Conservation (phyloP, 192 early-diverging fungal species). For the Cladochytrium replicatum region DNA sequence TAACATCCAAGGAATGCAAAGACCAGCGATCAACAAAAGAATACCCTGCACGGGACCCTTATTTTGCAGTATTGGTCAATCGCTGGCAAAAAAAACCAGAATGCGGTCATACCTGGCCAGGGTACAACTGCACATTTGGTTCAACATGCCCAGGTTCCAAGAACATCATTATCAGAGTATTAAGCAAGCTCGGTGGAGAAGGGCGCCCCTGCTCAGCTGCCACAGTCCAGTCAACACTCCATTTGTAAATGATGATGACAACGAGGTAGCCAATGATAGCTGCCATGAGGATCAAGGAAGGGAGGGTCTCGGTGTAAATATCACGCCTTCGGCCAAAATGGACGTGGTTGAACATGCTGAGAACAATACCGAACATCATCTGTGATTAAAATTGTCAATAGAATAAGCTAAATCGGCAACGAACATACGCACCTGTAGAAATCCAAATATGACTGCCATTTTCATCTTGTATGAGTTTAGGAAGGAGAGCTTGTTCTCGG, state of each 20-base stretch:
- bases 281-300: slow-evolving; percentile 88
- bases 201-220: slow-evolving; percentile 54
- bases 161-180: slow-evolving; percentile 99
- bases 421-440: slow-evolving; percentile 60
- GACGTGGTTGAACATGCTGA: slow-evolving; percentile 82
- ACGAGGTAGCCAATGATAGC: slow-evolving; percentile 93
- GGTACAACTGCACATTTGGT: slow-evolving; percentile 61
- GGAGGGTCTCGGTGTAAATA: slow-evolving; percentile 81
- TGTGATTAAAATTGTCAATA: slow-evolving; percentile 6
- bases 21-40: slow-evolving; percentile 69
- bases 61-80: too few species aligned
- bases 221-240: slow-evolving; percentile 80
- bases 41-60: slow-evolving; percentile 63
- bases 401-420: not conserved
- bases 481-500: slow-evolving; percentile 90
- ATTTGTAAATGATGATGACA: slow-evolving; percentile 89
- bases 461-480: slow-evolving; percentile 99
- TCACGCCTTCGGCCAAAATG: slow-evolving; percentile 74
- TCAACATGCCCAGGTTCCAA: slow-evolving; percentile 74
- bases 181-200: slow-evolving; percentile 75
- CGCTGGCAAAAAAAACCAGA: too few species aligned
- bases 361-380: slow-evolving; percentile 89
- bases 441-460: slow-evolving; percentile 90
- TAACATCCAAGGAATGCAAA: slow-evolving; percentile 97
- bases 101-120: slow-evolving; percentile 59